Base-by-base conservation (phyloP, 192 early-diverging fungal genomes). In the Backusella parvicylindrica region DNA sequence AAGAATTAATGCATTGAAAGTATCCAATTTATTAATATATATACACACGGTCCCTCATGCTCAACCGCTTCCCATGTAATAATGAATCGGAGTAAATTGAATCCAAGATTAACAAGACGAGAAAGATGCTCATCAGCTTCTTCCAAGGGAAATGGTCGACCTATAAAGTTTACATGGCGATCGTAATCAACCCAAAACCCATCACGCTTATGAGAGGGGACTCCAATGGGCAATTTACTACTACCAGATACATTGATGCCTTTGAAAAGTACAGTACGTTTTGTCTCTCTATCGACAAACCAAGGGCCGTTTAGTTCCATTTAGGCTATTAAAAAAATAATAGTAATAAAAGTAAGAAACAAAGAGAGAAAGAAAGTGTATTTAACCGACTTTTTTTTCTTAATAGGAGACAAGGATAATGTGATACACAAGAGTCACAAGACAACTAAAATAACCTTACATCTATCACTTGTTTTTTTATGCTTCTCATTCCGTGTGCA, bases 31-130 rank as follows among this genome's bases (percentile, higher is more conserved):
- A n/a, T 40, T 41, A 37, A 35, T 65, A 31, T 63, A 37, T 21
- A 73, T 36, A 83, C 84, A 80, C 80, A 88, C 84, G 88, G 88
- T 74, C 88, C 88, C 49, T 84, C 81, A 81, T 89, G 86, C 67
- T 87, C 88, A 60, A 95, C 77, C 3, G 94, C 83, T 77, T 95
- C 94, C 94, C 94, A 95, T 21, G 91, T 86, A 26, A 92, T 85
- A 41, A 93, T 76, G 26, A 95, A 84, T 6, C 93, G 82, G 23
- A 92, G 70, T 71, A 95, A 86, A 53, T 91, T 94, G 41, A 95
- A 87, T 0, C 94, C 94, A 91, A 90, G 92, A 11, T 81, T 37
- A 31, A 86, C 77, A 32, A 95, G 80, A 35, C 92, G 84, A 16
- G 69, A 65, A 28, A 94, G 88, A 72, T 95, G 92, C 49, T 88